A percentile compares a stretch with the other conserved stretches of the same genome.
phyloP scores from a whole-genome alignment of 805 yeast genomes.

The Yamadazyma ubonensis region DNA sequence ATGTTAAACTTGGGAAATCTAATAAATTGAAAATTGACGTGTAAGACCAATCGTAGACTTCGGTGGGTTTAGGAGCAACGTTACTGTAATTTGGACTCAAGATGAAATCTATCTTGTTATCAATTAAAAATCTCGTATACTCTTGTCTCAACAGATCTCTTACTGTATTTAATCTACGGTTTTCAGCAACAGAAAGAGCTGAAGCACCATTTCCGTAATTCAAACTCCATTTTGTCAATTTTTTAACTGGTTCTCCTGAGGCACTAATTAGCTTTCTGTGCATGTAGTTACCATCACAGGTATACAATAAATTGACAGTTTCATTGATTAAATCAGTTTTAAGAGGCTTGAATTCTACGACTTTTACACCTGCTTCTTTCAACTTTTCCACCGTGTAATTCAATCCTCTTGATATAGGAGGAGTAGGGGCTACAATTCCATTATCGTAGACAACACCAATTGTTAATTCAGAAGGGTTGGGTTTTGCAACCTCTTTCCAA shows the following conservation, averaged over 20 bases:
- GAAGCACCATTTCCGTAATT: slow-evolving; percentile 58
- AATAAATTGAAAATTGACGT: slow-evolving; percentile 70
- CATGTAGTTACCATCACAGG: slow-evolving; percentile 65
- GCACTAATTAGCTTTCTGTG: slow-evolving; percentile 50
- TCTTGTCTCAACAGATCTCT: slow-evolving; percentile 61
- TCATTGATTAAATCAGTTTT: slow-evolving; percentile 58
- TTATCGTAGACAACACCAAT: slow-evolving; percentile 65
- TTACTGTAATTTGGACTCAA: slow-evolving; percentile 67
- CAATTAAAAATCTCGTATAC: slow-evolving; percentile 52
- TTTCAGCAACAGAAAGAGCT: slow-evolving; percentile 47
- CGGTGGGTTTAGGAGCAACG: slow-evolving; percentile 67
- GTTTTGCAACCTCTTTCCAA: slow-evolving; percentile 49
- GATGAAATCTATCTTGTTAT: slow-evolving; percentile 61
- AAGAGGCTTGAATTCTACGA: slow-evolving; percentile 58
- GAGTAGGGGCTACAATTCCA: slow-evolving; percentile 64
- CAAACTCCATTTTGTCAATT: slow-evolving; percentile 62
- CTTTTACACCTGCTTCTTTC: slow-evolving; percentile 55
- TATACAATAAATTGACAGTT: slow-evolving; percentile 55
- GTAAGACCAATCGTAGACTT: slow-evolving; percentile 76
- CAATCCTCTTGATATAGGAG: slow-evolving; percentile 61
- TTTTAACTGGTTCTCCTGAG: slow-evolving; percentile 69
- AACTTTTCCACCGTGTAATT: slow-evolving; percentile 53
- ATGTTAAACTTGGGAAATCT: slow-evolving; percentile 65
- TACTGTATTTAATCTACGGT: slow-evolving; percentile 51
- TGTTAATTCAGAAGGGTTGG: slow-evolving; percentile 46